A percentile compares a stretch with the other conserved stretches of the same genome.
Conservation (phyloP, 1,284 basidiomycete genomes). For the Leccinum fallax region DNA sequence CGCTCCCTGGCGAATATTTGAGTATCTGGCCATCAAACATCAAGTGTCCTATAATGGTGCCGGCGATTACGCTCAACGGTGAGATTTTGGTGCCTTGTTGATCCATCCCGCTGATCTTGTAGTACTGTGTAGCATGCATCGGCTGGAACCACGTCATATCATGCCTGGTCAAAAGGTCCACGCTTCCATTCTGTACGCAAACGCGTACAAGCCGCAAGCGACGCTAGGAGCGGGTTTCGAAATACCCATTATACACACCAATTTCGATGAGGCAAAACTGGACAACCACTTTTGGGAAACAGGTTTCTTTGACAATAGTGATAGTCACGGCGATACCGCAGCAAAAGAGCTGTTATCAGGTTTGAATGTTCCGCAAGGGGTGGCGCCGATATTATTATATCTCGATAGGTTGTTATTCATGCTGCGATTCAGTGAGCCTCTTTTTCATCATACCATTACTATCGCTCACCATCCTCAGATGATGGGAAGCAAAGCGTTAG, state of each 20-base stretch:
- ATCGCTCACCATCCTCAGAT: constrained; percentile 6
- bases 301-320: constrained; percentile 22
- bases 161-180: constrained; percentile 36
- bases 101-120: not conserved
- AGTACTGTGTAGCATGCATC: constrained; percentile 19
- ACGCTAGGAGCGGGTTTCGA: constrained; percentile 31
- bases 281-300: constrained; percentile 27
- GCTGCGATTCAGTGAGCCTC: constrained; percentile 27
- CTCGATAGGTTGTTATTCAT: constrained; percentile 33
- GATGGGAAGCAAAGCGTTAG: constrained; percentile 28
- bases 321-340: constrained; percentile 4
- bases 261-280: constrained; percentile 5
- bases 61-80: constrained; percentile 19
- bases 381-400: constrained; percentile 16
- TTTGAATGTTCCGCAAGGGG: constrained; percentile 11
- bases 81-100: not conserved
- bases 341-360: constrained; percentile 14
- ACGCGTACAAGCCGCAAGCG: constrained; percentile 27
- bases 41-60: constrained; percentile 23
- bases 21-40: constrained; percentile 33
- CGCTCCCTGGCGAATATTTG: constrained; percentile 22
- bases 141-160: constrained; percentile 26
- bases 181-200: constrained; percentile 32
- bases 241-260: constrained; percentile 18
- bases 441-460: not conserved